A percentile compares a stretch with the other conserved stretches of the same genome.
Conservation (phyloP, 163 green algal genomes). For the Trebouxiophyceae sp. region DNA sequence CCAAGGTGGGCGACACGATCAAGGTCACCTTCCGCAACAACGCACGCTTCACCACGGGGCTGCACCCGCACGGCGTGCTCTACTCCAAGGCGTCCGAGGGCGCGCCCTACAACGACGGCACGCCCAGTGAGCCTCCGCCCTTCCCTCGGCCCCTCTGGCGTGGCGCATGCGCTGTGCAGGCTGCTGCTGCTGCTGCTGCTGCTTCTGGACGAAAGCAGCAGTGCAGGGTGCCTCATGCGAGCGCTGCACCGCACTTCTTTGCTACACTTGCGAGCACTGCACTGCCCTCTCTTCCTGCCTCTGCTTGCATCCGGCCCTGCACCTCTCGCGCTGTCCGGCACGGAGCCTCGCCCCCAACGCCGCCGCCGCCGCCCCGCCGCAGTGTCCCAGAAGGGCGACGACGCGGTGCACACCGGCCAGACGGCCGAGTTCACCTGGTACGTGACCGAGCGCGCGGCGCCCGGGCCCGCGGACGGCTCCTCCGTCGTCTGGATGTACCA, state of each 20-base stretch:
- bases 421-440: constrained; percentile 53
- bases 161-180: too few relatives aligned
- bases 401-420: constrained; percentile 30
- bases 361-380: too few relatives aligned
- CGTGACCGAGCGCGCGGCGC: constrained; percentile 54
- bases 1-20: constrained; percentile 55
- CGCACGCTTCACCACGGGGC: constrained; percentile 12
- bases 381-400: constrained; percentile 29
- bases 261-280: too few relatives aligned
- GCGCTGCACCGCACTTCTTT: too few relatives aligned
- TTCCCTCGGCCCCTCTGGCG: too few relatives aligned
- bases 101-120: constrained; percentile 58
- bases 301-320: too few relatives aligned
- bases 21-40: constrained; percentile 25
- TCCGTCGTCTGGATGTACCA: constrained; percentile 80
- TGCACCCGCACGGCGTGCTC: constrained; percentile 62
- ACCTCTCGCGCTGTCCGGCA: too few relatives aligned
- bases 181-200: too few relatives aligned
- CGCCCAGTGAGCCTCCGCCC: constrained; percentile 3
- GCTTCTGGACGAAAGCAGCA: too few relatives aligned
- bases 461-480: constrained; percentile 46
- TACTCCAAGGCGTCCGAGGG: constrained; percentile 72
- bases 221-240: too few relatives aligned
- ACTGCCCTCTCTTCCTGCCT: too few relatives aligned
- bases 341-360: too few relatives aligned